Conservation (phyloP, 768 basidiomycete genomes). For the Dacryopinax primogenitus region DNA sequence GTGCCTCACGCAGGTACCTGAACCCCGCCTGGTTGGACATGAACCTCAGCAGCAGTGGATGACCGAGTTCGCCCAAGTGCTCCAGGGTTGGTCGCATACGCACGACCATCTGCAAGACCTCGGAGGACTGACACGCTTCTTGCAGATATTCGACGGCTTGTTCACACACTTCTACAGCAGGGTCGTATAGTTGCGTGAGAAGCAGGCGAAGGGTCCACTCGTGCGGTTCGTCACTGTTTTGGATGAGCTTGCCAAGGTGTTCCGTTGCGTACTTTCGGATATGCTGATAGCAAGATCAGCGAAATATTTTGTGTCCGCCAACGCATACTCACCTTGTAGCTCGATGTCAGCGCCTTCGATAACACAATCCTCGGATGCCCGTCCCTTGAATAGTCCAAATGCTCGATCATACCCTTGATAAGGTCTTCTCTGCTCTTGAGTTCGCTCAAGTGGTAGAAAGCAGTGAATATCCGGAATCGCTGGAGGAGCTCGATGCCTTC, state of each 20-base stretch:
- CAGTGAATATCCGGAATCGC: slow-evolving; percentile 84
- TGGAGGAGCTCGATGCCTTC: slow-evolving; percentile 90
- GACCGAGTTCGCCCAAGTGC: slow-evolving; percentile 85
- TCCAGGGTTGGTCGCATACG: slow-evolving; percentile 91
- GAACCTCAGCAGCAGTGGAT: slow-evolving; percentile 81
- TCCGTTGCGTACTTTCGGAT: slow-evolving; percentile 79
- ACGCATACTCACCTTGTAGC: slow-evolving; percentile 50
- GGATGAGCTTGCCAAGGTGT: slow-evolving; percentile 72
- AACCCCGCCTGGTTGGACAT: slow-evolving; percentile 91
- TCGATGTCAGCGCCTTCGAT: slow-evolving; percentile 88
- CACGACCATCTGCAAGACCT: slow-evolving; percentile 77
- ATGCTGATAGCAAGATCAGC: slow-evolving; percentile 40
- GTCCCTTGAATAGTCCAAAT: slow-evolving; percentile 86
- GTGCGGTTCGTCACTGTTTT: slow-evolving; percentile 45
- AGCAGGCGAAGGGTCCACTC: slow-evolving; percentile 85
- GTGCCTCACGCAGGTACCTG: slow-evolving; percentile 76
- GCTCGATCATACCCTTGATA: slow-evolving; percentile 80
- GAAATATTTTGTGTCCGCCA: neutral
- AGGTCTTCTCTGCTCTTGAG: slow-evolving; percentile 82
- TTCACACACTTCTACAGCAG: slow-evolving; percentile 77
- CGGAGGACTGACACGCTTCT: slow-evolving; percentile 74
- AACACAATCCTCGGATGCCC: slow-evolving; percentile 88
- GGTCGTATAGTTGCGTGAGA: slow-evolving; percentile 91
- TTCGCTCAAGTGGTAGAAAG: slow-evolving; percentile 90
- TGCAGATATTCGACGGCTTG: slow-evolving; percentile 80